Base-by-base conservation (phyloP, 495 filamentous ascomycete species). In the Cladorrhinum samala region DNA sequence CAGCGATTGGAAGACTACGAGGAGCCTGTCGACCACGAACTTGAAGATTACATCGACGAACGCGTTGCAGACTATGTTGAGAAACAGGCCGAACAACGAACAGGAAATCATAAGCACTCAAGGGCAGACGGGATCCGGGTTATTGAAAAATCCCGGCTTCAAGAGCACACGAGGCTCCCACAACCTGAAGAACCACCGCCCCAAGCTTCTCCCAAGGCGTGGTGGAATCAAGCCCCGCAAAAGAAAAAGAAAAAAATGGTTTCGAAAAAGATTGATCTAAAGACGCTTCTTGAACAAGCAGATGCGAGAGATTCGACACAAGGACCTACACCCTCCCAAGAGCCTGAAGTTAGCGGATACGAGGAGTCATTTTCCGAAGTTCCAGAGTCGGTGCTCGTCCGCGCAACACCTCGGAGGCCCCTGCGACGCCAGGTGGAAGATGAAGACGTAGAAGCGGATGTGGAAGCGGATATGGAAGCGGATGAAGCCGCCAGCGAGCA, bases 351-450 rank as follows among this genome's bases (percentile, higher is more conserved):
- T 19, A 64, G 55, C 51, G 52, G 42, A n/a, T 77, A 78, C 40
- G 72, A 77, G 1, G 76, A 78, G 47, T 78, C 76, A 2, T 79
- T 79, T 53, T 79, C 77, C 1, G 68, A 73, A 30, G 74, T 81
- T 23, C 72, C 77, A 25, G 67, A 70, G 1, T 68, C 55, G 7
- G 58, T 79, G 19, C 67, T 79, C 13, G 69, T 65, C 4, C 75
- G 76, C 16, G 74, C 76, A 5, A 79, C 77, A 6, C 77, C 77
- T 2, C 63, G 64, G 20, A 66, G 67, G 21, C 24, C 45, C 3
- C 59, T 55, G 9, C 48, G 54, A 40, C 19, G 54, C 1, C 39
- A 48, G 18, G 17, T 30, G 0, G 59, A 57, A 40, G 18, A 37
- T 1, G 55, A 54, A 21, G 48, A 52, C 9, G 48, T 52, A 8